These are phyloP conservation scores for Phyllosticta citriasiana DNA, from an alignment of 2,329 filamentous ascomycete species.

Conservation along the genomic window DNA sequence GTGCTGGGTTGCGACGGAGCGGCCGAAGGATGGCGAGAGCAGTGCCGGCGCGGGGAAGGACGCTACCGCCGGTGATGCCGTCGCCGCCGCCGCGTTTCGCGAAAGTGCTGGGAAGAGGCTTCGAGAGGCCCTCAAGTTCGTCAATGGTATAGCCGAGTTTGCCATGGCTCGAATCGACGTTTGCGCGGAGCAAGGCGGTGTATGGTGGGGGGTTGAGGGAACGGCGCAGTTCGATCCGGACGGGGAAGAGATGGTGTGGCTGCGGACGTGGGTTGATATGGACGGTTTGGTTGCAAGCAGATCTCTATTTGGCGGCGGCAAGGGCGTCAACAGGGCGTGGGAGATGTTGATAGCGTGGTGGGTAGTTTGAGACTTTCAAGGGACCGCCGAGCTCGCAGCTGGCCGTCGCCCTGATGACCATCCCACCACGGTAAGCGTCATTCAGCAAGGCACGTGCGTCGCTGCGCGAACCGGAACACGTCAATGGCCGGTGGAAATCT, in stretches of 20 bases:
- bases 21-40: not conserved
- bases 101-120: slow-evolving; percentile 1
- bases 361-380: not conserved
- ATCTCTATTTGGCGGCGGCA: not conserved
- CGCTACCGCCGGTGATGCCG: not conserved
- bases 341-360: not conserved
- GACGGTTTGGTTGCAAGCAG: not conserved
- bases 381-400: slow-evolving; percentile 7
- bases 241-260: not conserved
- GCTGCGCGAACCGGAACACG: slow-evolving; percentile 2
- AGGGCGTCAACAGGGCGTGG: not conserved
- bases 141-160: not conserved
- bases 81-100: slow-evolving; percentile 2
- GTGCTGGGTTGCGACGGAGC: not conserved
- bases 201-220: not conserved
- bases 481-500: not conserved
- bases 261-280: not conserved
- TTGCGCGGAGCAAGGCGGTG: not conserved
- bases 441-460: not conserved
- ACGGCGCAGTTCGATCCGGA: not conserved
- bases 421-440: not conserved
- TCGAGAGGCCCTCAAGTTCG: not conserved
- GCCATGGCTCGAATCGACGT: slow-evolving; percentile 18
- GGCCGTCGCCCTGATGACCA: not conserved
- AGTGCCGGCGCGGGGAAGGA: not conserved